Evolutionary conservation across 2,329 filamentous ascomycete genomes (phyloP), one percentile per base, ranked within the genome.

Genomic region (Ambrosiella cleistominuta): DNA sequence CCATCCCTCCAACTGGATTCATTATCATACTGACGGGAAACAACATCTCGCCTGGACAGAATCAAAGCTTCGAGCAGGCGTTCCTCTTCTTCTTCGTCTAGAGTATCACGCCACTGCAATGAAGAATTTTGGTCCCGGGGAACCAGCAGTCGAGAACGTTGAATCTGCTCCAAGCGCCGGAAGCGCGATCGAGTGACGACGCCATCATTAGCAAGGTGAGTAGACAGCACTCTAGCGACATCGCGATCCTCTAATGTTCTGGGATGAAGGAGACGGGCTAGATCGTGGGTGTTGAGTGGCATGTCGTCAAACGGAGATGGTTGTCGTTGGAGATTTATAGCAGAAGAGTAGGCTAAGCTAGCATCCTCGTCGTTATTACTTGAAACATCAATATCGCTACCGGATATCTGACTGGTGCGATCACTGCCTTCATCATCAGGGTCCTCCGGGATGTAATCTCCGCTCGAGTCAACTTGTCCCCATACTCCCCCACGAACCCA

Each of bases 401-500:
- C 61, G 2, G 88, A 88, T n/a, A 93, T 71, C 40, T 94, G 75
- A 65, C 90, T 96, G 0, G 88, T 94, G 7, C 78, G 79, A 66
- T 94, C 88, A 66, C 84, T 82, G 9, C 81, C 74, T 2, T 80
- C 75, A 11, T 50, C 36, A 15, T 60, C 58, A 3, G 72, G 67
- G 9, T 73, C 68, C 7, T 69, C 66, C 0, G 83, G 83, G 38
- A 74, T 68, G 67, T 90, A 97, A 62, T 91, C 85, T 36, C 86
- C 86, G 65, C 87, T 95, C 4, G 76, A 75, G 67, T 97, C 91
- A 38, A 83, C 75, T 13, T 83, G 82, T 1, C 91, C 90, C 82
- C 88, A 96, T 72, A 86, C 86, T 7, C 87, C 88, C 17, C 88
- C 88, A 57, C 76, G 74, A 56, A 85, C 81, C 86, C 88, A 97